A percentile compares a stretch with the other conserved stretches of the same genome.
Evolutionary conservation across 2,329 filamentous ascomycete genomes (phyloP).

Genomic region (Oidium heveae): DNA sequence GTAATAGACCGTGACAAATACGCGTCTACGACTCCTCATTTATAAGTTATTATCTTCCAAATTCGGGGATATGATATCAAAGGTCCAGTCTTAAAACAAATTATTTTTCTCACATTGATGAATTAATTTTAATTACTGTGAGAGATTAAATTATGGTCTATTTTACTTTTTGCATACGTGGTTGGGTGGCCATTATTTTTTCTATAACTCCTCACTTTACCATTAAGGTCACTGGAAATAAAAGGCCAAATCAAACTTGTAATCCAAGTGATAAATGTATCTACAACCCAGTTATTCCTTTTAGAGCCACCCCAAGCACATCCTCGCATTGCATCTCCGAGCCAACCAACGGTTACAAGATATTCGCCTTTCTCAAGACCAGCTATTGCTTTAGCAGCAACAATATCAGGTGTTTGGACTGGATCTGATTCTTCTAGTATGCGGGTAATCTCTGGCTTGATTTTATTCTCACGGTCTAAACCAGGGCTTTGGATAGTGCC

Average conservation of each 20-base stretch:
- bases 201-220: conserved; percentile 29
- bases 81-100: no score
- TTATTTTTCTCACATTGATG: no score
- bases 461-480: conserved; percentile 45
- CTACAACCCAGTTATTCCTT: conserved; percentile 33
- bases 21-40: no score
- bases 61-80: no score
- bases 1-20: no score
- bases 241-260: conserved; percentile 31
- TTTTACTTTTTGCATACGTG: conserved; percentile 12
- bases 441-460: conserved; percentile 59
- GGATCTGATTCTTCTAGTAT: conserved; percentile 65
- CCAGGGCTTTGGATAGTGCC: conserved; percentile 63
- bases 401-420: conserved; percentile 50
- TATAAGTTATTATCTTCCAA: no score
- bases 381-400: conserved; percentile 42
- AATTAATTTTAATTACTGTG: no score
- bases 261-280: conserved; percentile 30
- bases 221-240: conserved; percentile 27
- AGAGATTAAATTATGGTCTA: no score
- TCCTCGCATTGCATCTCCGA: conserved; percentile 49
- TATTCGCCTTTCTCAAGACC: conserved; percentile 64
- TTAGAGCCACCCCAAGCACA: conserved; percentile 26
- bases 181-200: conserved; percentile 33
- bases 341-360: conserved; percentile 47